These are phyloP conservation scores for Sarocladiaceae sp. DNA, from an alignment of 2,329 filamentous ascomycete genomes.

Conservation along the genomic window DNA sequence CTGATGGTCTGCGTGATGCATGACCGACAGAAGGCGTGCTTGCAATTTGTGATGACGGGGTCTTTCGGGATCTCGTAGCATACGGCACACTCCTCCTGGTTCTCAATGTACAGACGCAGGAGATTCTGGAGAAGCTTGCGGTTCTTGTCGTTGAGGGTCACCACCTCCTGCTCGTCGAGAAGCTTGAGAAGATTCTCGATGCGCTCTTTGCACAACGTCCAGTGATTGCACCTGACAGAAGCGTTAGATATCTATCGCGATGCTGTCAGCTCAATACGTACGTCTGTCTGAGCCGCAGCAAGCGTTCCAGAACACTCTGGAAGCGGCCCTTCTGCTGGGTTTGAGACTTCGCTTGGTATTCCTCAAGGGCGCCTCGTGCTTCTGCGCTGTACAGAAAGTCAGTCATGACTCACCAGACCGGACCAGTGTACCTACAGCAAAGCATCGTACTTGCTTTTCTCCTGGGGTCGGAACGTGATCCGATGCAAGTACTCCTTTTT, in stretches of 20 bases:
- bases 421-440: constrained; percentile 46
- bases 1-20: constrained; percentile 74
- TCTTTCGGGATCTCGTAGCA: constrained; percentile 67
- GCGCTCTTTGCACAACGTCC: constrained; percentile 71
- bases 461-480: constrained; percentile 66
- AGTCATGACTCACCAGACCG: background rate
- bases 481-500: constrained; percentile 73
- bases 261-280: constrained; percentile 22
- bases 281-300: constrained; percentile 76
- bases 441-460: constrained; percentile 70
- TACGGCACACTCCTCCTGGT: constrained; percentile 74
- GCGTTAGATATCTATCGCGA: too few relatives aligned
- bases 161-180: constrained; percentile 60
- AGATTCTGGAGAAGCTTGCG: constrained; percentile 65
- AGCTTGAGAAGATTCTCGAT: constrained; percentile 66
- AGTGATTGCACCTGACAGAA: constrained; percentile 79
- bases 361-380: constrained; percentile 63
- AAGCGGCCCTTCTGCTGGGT: constrained; percentile 50
- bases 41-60: constrained; percentile 80
- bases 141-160: constrained; percentile 68
- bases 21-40: constrained; percentile 67
- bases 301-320: constrained; percentile 69
- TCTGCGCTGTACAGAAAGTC: constrained; percentile 45
- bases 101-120: constrained; percentile 70
- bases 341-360: constrained; percentile 44